Base-by-base conservation (phyloP, 805 yeast species). In the Candida chilensis region DNA sequence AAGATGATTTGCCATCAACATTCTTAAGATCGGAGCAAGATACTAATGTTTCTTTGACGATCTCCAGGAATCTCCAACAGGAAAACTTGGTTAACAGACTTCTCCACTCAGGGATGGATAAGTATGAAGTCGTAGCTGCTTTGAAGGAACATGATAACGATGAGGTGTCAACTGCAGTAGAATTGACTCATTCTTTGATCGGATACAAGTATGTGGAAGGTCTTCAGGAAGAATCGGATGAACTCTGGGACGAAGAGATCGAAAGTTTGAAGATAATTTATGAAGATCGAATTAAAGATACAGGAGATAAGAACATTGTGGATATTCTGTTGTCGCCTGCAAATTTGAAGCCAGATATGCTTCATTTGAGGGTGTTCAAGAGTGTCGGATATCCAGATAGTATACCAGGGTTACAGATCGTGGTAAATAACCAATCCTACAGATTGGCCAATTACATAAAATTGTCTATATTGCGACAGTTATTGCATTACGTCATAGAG, bases 1-100 rank as follows among this genome's bases (percentile, higher is more conserved):
- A 92, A 38, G 97, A 88, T 47, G 98, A 90, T 44, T 58, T 90
- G 19, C 98, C 98, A 0, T 40, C 55, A 0, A 58, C 64, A 28
- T 82, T 82, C 43, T 64, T 67, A 12, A 74, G 77, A 36, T 56
- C 71, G 24, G 64, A 67, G 15, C 66, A 65, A 27, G 86, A 78
- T 40, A 60, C 79, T 0, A 71, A 68, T 28, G 67, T 76, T 16
- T 64, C 69, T 31, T 60, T 81, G 25, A 81, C 70, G 36, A 57
- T 71, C n/a, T 57, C 78, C 4, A 65, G 64, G 8, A 68, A 74
- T 39, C 44, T 76, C 22, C 62, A 67, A 31, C 45, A 51, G n/a
- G 85, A 83, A 47, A 66, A 75, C 36, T 57, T 71, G 25, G 56
- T 81, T 10, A 66, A 73, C 17, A 60, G 80, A 33, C 52, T 90